A percentile compares a stretch with the other conserved stretches of the same genome.
Conservation (phyloP, 2,329 filamentous ascomycete genomes). For the Geosmithia flava region DNA sequence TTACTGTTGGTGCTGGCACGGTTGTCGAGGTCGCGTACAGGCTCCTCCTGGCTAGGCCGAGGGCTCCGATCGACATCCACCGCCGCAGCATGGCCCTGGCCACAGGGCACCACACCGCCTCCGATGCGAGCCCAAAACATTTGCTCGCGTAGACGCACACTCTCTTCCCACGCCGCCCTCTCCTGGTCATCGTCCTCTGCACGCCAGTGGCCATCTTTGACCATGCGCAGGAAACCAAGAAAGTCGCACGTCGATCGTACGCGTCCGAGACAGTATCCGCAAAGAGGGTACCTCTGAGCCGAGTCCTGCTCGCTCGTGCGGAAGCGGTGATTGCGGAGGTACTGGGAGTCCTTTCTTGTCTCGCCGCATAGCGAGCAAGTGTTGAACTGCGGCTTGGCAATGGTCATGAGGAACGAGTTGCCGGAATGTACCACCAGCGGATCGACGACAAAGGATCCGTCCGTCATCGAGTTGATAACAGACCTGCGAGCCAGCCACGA, state of each 20-base stretch:
- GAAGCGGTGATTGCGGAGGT: slow-evolving; percentile 77
- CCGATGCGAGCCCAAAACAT: slow-evolving; percentile 97
- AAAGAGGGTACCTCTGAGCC: slow-evolving; percentile 81
- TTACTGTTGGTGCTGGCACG: no score
- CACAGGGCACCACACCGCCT: slow-evolving; percentile 67
- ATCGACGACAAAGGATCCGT: slow-evolving; percentile 81
- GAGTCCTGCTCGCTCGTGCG: slow-evolving; percentile 76
- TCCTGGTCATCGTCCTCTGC: slow-evolving; percentile 74
- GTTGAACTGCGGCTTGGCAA: slow-evolving; percentile 42
- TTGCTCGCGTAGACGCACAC: slow-evolving; percentile 74
- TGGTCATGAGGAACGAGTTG: slow-evolving; percentile 33
- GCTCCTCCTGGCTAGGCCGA: slow-evolving; percentile 6
- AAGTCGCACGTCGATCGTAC: slow-evolving; percentile 87
- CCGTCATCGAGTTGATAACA: slow-evolving; percentile 70
- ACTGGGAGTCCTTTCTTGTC: slow-evolving; percentile 53
- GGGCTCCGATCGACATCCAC: slow-evolving; percentile 6
- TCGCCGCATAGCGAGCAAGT: slow-evolving; percentile 88
- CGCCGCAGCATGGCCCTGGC: slow-evolving; percentile 1
- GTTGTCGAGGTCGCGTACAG: no score
- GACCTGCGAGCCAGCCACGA: slow-evolving; percentile 87
- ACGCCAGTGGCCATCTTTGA: slow-evolving; percentile 87
- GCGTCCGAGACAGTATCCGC: slow-evolving; percentile 73
- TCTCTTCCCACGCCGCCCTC: slow-evolving; percentile 88
- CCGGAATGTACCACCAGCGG: slow-evolving; percentile 49
- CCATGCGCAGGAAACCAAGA: slow-evolving; percentile 77